Evolutionary conservation across 768 basidiomycete species (phyloP), one percentile per base, ranked within the genome.

Genomic region (Strobilomyces dryophilus): DNA sequence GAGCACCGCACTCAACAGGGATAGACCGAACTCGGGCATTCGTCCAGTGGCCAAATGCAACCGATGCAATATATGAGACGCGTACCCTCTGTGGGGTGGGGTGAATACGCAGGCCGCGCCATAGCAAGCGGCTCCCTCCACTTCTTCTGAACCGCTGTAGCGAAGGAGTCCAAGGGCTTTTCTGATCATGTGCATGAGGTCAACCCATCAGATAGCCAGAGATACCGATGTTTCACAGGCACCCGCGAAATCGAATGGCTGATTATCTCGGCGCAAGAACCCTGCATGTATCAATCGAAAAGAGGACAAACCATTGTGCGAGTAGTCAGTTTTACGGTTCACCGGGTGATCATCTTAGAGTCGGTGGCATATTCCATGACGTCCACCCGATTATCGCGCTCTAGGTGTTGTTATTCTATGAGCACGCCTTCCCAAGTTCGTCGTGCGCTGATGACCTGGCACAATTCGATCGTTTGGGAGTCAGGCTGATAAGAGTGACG

Each of bases 211-310:
- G 18, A 34, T 39, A 31, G 5, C n/a, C 15, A 47, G 12, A 18
- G 18, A 18, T 12, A 47, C 53, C 27, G n/a, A 41, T 39, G 39
- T 47, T 24, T 46, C 54, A 48, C 45, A 56, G 24, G 45, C 54
- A 12, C 35, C 42, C 20, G 39, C 20, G 26, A 47, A 56, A n/a
- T 55, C 54, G 8, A 56, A n/a, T 52, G n/a, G 67, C 63, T 3
- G 80, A 39, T 71, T 69, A 24, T 51, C 80, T 70, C 7, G 78
- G 78, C n/a, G 77, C 79, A 14, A 85, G 68, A 5, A 85, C 78
- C 84, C 83, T 55, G 36, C 24, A 39, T 29, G 32, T 39, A 20
- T 39, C 31, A 47, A 8, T 36, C 27, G 21, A 21, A 26, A 21
- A 36, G 2, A 43, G 34, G 35, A 40, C 11, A 17, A 24, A 36